Evolutionary conservation across 176 grass and related monocot genomes (phyloP).

Genomic region (Avena eriantha): DNA sequence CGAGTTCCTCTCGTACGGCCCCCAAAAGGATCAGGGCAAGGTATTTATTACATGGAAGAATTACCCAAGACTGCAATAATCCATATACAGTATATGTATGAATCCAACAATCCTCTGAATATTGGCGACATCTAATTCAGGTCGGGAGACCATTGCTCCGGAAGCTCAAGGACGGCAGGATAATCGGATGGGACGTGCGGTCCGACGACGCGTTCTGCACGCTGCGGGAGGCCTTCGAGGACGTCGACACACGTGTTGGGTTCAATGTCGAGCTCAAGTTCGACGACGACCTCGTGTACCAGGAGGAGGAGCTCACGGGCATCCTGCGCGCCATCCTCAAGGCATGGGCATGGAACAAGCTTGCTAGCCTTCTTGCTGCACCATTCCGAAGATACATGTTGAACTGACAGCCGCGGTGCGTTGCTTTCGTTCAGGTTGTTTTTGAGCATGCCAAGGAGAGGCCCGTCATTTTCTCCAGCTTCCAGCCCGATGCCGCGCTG

Average conservation of each 20-base stretch:
- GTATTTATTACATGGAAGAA: neutral
- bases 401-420: neutral
- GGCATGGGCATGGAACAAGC: constrained; percentile 29
- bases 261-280: constrained; percentile 95
- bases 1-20: constrained; percentile 83
- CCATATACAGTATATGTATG: neutral
- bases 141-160: constrained; percentile 62
- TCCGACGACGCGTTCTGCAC: constrained; percentile 65
- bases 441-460: constrained; percentile 56
- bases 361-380: neutral
- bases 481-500: constrained; percentile 70
- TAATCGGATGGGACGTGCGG: constrained; percentile 66
- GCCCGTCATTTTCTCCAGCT: constrained; percentile 81
- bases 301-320: constrained; percentile 50
- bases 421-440: constrained; percentile 50
- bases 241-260: constrained; percentile 54
- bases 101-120: neutral
- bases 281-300: constrained; percentile 57
- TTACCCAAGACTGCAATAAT: neutral
- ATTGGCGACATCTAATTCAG: constrained; percentile 28
- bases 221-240: constrained; percentile 67
- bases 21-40: constrained; percentile 56
- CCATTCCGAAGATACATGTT: neutral
- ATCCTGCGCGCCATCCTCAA: constrained; percentile 50
- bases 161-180: constrained; percentile 72